Evolutionary conservation across 768 basidiomycete genomes (phyloP).

Genomic region (Candolleomyces efflorescens): DNA sequence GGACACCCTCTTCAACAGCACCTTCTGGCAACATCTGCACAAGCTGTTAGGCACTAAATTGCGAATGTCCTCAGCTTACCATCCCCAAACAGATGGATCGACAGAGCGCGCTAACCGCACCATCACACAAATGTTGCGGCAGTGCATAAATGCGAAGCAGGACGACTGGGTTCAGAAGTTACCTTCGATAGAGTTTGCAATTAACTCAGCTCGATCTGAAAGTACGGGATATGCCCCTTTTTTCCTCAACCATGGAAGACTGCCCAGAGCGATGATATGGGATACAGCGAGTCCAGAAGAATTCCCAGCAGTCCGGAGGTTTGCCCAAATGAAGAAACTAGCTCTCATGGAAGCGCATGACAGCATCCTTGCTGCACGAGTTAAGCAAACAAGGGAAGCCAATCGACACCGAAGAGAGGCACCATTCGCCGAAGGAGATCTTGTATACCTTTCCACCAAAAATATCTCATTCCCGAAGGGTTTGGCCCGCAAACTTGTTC

Average conservation of each 20-base stretch:
- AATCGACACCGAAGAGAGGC: not conserved
- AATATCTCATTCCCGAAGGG: conserved; percentile 22
- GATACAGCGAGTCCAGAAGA: not conserved
- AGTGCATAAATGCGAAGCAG: conserved; percentile 3
- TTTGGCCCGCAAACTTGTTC: conserved; percentile 8
- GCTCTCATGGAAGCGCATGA: conserved; percentile 10
- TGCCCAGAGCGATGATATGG: conserved; percentile 9
- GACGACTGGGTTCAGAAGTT: conserved; percentile 7
- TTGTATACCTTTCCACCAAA: conserved; percentile 17
- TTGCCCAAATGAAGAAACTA: not conserved
- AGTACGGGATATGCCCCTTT: conserved; percentile 6
- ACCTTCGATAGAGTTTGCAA: conserved; percentile 9
- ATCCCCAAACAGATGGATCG: conserved; percentile 6
- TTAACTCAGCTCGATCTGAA: conserved; percentile 7
- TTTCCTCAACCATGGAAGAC: conserved; percentile 6
- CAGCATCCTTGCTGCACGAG: not conserved
- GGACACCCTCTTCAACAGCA: conserved; percentile 8
- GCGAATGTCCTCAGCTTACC: conserved; percentile 4
- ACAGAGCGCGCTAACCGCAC: conserved; percentile 8
- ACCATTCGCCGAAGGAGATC: conserved; percentile 4
- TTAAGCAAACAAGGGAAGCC: conserved; percentile 4
- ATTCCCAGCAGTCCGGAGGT: conserved; percentile 1
- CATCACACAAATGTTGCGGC: conserved; percentile 8
- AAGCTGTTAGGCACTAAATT: conserved; percentile 2
- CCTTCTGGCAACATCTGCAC: conserved; percentile 9